phyloP scores from a whole-genome alignment of 257 asterid species.

The Nicotiana tabacum region DNA sequence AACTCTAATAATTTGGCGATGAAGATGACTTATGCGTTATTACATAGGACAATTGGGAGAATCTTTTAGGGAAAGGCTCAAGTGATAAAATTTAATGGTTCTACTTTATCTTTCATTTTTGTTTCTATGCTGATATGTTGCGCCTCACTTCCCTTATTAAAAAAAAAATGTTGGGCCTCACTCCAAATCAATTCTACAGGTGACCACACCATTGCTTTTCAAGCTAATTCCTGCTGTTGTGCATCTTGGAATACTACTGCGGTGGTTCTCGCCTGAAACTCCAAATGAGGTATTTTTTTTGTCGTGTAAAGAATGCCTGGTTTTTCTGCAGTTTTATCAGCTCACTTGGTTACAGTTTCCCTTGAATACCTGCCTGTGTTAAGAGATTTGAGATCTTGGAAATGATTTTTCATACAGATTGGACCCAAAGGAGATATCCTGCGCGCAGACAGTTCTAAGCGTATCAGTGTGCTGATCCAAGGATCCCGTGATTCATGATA shows the following conservation, averaged over 20 bases:
- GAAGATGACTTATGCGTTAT: background rate
- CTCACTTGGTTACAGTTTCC: constrained; percentile 15
- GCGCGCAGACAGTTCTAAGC: constrained; percentile 69
- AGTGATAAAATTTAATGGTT: background rate
- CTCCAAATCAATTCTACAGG: constrained; percentile 36
- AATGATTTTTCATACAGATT: constrained; percentile 54
- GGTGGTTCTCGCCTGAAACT: constrained; percentile 71
- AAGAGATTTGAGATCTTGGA: constrained; percentile 34
- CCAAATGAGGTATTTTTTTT: constrained; percentile 46
- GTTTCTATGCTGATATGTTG: background rate
- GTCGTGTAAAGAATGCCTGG: background rate
- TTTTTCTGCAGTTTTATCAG: constrained; percentile 5
- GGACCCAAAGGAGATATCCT: constrained; percentile 61
- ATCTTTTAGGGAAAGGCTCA: background rate
- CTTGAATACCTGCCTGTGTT: constrained; percentile 19
- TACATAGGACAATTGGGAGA: background rate
- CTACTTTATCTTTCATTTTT: background rate
- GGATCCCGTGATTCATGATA: constrained; percentile 57
- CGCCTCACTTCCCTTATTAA: constrained; percentile 13
- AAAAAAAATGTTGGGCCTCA: constrained; percentile 14
- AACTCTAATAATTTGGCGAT: background rate
- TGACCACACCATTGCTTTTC: constrained; percentile 77
- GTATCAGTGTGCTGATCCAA: constrained; percentile 55
- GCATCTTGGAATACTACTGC: constrained; percentile 65
- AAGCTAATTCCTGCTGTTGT: constrained; percentile 77